Evolutionary conservation across 768 basidiomycete genomes (phyloP).

Genomic region (Xerocomellus amylosporus): DNA sequence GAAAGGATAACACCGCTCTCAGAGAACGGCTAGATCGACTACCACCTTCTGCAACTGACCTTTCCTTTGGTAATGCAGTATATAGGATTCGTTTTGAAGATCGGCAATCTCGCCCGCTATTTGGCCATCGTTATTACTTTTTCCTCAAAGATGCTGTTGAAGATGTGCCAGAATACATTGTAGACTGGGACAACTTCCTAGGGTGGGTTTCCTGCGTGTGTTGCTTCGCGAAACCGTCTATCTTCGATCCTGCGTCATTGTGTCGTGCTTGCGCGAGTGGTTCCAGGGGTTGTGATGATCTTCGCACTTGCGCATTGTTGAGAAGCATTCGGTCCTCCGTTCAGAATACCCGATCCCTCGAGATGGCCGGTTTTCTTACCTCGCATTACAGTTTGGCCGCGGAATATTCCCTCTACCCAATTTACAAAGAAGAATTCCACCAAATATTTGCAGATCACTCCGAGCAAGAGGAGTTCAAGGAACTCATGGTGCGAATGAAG

Average conservation of each 20-base stretch:
- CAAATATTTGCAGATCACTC: slow-evolving; percentile 82
- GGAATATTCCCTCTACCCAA: slow-evolving; percentile 69
- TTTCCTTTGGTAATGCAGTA: slow-evolving; percentile 87
- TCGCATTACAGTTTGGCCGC: slow-evolving; percentile 64
- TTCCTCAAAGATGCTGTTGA: slow-evolving; percentile 94
- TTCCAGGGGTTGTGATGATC: not conserved
- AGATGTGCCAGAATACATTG: slow-evolving; percentile 95
- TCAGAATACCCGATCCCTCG: not conserved
- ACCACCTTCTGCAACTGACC: slow-evolving; percentile 60
- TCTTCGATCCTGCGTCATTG: not conserved
- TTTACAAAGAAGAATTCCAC: slow-evolving; percentile 89
- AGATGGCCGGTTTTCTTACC: slow-evolving; percentile 11
- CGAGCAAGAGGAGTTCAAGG: slow-evolving; percentile 74
- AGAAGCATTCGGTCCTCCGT: not conserved
- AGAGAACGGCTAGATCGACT: slow-evolving; percentile 73
- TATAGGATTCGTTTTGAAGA: slow-evolving; percentile 88
- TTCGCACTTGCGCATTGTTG: not conserved
- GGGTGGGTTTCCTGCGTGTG: slow-evolving; percentile 45
- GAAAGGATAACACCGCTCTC: slow-evolving; percentile 18
- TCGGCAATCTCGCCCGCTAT: slow-evolving; percentile 57
- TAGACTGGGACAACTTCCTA: slow-evolving; percentile 93
- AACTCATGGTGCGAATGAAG: slow-evolving; percentile 86
- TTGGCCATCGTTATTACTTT: slow-evolving; percentile 93
- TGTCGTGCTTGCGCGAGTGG: not conserved
- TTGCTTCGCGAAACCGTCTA: not conserved